These are phyloP conservation scores for Aspergillus niger DNA, from an alignment of 2,329 filamentous ascomycete species.

Conservation along the genomic window DNA sequence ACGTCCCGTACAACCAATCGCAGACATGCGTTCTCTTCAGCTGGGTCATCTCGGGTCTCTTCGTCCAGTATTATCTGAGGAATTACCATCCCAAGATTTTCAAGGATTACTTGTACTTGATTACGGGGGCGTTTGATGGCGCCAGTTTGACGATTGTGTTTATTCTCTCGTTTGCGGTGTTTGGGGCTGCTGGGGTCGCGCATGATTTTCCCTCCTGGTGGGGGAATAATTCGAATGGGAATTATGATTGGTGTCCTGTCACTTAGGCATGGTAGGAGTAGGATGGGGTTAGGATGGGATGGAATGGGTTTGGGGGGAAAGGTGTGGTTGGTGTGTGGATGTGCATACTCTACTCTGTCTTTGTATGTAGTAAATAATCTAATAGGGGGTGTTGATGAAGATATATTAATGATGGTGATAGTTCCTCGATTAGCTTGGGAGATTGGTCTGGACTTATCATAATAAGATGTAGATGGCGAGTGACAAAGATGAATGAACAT, in stretches of 20 bases:
- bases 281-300: too few species aligned
- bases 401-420: too few species aligned
- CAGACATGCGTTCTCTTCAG: constrained; percentile 21
- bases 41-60: constrained; percentile 22
- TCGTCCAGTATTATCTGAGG: constrained; percentile 40
- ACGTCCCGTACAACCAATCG: constrained; percentile 10
- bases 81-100: constrained; percentile 40
- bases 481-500: too few species aligned
- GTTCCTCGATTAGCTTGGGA: too few species aligned
- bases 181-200: constrained; percentile 46
- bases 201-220: constrained; percentile 42
- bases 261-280: background rate
- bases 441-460: too few species aligned
- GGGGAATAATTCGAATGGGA: constrained; percentile 29
- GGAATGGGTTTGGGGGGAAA: too few species aligned
- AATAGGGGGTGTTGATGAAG: too few species aligned
- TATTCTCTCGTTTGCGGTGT: constrained; percentile 47
- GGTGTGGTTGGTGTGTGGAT: too few species aligned
- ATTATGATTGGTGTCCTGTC: constrained; percentile 7
- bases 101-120: constrained; percentile 47
- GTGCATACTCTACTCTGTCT: too few species aligned
- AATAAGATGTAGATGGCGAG: too few species aligned
- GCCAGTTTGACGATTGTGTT: constrained; percentile 46
- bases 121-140: constrained; percentile 45
- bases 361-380: too few species aligned